Evolutionary conservation across 805 yeast genomes (phyloP).

Genomic region (Sugiyamaella qingdaonensis): DNA sequence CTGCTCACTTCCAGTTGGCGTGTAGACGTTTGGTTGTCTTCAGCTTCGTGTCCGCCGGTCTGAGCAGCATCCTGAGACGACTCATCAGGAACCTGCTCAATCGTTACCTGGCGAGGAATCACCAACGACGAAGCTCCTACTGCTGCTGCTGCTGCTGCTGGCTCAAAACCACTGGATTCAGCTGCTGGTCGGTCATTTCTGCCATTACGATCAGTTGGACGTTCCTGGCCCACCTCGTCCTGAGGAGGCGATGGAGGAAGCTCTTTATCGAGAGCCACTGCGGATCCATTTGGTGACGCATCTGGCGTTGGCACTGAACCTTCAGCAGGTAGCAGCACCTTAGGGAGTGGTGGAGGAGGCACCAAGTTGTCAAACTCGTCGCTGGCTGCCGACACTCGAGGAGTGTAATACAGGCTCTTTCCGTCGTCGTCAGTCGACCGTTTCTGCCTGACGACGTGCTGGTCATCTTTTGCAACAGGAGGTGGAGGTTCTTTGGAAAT

Average conservation of each 20-base stretch:
- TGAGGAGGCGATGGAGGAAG: constrained; percentile 7
- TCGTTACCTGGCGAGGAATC: background rate
- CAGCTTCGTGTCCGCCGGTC: background rate
- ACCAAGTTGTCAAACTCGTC: background rate
- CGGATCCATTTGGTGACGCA: background rate
- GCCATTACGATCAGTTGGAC: background rate
- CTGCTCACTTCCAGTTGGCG: constrained; percentile 16
- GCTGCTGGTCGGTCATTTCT: background rate
- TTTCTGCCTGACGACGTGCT: background rate
- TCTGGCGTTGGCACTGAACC: background rate
- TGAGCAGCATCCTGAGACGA: background rate
- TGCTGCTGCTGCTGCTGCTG: constrained; percentile 1
- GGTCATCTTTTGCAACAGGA: background rate
- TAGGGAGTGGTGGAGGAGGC: background rate
- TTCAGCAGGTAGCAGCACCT: background rate
- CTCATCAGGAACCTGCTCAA: background rate
- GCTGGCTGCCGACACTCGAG: constrained; percentile 3
- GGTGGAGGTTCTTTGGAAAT: background rate
- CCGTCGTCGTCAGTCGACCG: constrained; percentile 11
- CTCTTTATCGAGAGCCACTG: background rate
- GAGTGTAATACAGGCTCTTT: constrained; percentile 19
- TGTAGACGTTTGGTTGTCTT: background rate
- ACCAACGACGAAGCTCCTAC: no score
- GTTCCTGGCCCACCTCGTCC: background rate
- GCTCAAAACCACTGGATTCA: no score